Conservation (phyloP, 352 stramenopile genomes). For the Phytophthora sojae region DNA sequence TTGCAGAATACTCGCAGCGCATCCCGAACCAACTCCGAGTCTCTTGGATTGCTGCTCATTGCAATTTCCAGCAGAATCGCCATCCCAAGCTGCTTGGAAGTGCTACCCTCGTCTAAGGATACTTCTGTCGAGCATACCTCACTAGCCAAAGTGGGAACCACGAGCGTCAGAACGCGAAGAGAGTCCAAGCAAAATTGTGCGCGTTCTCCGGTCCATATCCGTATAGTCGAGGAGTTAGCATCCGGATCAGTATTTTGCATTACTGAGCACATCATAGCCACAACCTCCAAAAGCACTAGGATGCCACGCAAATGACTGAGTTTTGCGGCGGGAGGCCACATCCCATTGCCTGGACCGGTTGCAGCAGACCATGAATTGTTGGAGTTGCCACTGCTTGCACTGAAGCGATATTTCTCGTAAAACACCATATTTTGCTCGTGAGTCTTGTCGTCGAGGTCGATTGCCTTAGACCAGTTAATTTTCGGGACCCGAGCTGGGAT, state of each 20-base stretch:
- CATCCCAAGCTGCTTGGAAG: slow-evolving; percentile 61
- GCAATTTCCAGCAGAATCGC: slow-evolving; percentile 82
- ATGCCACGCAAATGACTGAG: slow-evolving; percentile 76
- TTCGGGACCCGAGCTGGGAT: slow-evolving; percentile 78
- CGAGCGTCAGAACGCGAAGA: slow-evolving; percentile 75
- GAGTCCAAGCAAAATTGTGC: slow-evolving; percentile 84
- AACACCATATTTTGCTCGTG: slow-evolving; percentile 87
- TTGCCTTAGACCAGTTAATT: slow-evolving; percentile 74
- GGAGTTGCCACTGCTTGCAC: slow-evolving; percentile 50
- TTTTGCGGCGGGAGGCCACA: slow-evolving; percentile 81
- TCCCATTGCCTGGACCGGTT: slow-evolving; percentile 55
- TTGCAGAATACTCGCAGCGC: slow-evolving; percentile 84
- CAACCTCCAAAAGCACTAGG: slow-evolving; percentile 83
- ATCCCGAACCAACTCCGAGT: slow-evolving; percentile 81
- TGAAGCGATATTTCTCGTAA: slow-evolving; percentile 88
- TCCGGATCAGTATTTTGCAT: slow-evolving; percentile 66
- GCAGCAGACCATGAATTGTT: slow-evolving; percentile 67
- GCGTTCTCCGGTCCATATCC: slow-evolving; percentile 81
- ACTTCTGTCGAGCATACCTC: slow-evolving; percentile 86
- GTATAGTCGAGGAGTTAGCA: slow-evolving; percentile 57
- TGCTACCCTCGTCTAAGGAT: slow-evolving; percentile 49
- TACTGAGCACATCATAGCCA: slow-evolving; percentile 70
- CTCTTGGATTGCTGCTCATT: slow-evolving; percentile 72
- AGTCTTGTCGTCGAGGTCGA: slow-evolving; percentile 88
- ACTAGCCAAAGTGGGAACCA: slow-evolving; percentile 69